These are phyloP conservation scores for Melampsora larici-populina DNA, from an alignment of 1,284 basidiomycete genomes.

Conservation along the genomic window DNA sequence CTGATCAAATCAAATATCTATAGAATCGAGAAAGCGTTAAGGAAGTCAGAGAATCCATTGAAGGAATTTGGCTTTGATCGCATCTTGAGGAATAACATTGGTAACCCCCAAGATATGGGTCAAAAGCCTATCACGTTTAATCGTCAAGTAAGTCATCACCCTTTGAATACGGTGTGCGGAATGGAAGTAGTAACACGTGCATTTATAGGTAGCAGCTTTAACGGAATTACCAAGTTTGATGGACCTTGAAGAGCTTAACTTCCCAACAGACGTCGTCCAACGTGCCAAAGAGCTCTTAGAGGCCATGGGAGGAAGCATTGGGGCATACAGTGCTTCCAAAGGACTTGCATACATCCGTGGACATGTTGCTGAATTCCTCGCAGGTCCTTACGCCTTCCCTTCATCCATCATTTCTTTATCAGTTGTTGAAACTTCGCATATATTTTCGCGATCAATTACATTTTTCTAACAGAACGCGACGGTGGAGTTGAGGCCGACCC, in stretches of 20 bases:
- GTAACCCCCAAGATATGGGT: conserved; percentile 95
- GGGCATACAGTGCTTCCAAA: conserved; percentile 94
- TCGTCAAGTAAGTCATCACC: conserved; percentile 67
- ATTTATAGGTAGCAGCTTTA: conserved; percentile 71
- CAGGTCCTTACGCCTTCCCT: conserved; percentile 59
- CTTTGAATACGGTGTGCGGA: neutral
- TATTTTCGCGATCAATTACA: too few relatives aligned
- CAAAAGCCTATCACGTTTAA: conserved; percentile 90
- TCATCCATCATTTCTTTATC: neutral
- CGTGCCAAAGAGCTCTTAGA: conserved; percentile 73
- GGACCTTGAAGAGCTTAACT: conserved; percentile 63
- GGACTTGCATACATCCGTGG: conserved; percentile 84
- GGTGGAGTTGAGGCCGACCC: conserved; percentile 80
- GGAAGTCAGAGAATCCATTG: conserved; percentile 78
- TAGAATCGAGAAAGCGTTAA: too few relatives aligned
- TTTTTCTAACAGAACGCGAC: conserved; percentile 83
- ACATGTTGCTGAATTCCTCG: conserved; percentile 84
- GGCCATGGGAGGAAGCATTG: conserved; percentile 83
- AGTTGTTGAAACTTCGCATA: too few relatives aligned
- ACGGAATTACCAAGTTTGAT: conserved; percentile 87
- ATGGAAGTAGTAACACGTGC: neutral
- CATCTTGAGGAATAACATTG: conserved; percentile 93
- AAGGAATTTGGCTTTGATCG: too few relatives aligned
- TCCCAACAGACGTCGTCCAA: conserved; percentile 79
- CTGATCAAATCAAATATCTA: too few relatives aligned